These are phyloP conservation scores for Lactarius trivialis DNA, from an alignment of 768 basidiomycete species.

Conservation along the genomic window DNA sequence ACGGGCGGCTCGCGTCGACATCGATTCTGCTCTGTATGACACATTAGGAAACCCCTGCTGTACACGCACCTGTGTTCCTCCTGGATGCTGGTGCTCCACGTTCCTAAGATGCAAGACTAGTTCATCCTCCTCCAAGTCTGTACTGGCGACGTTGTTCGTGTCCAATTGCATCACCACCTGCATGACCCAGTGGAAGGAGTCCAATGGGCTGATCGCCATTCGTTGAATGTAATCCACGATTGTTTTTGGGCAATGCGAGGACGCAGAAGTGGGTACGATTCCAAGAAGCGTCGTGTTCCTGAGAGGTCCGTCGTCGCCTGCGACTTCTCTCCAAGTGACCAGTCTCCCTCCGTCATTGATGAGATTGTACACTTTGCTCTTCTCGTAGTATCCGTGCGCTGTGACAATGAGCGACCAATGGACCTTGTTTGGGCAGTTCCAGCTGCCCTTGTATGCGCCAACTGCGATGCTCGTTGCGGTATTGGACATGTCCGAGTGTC, in stretches of 20 bases:
- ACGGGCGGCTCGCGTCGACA: neutral
- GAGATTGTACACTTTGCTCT: neutral
- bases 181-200: slow-evolving; percentile 3
- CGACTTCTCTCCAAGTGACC: neutral
- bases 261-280: neutral
- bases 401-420: neutral
- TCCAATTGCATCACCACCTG: slow-evolving; percentile 1
- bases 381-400: neutral
- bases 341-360: neutral
- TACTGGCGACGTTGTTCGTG: neutral
- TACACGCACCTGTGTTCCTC: neutral
- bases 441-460: neutral
- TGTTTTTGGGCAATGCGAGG: neutral
- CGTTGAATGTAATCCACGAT: neutral
- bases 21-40: neutral
- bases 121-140: neutral
- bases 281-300: neutral
- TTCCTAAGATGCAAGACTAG: neutral
- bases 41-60: neutral
- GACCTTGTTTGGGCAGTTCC: neutral
- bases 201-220: neutral
- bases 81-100: neutral
- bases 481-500: neutral
- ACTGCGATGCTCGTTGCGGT: neutral
- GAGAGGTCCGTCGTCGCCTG: neutral